Conservation (phyloP, 176 grass and related monocot species). For the Carex cristatella region DNA sequence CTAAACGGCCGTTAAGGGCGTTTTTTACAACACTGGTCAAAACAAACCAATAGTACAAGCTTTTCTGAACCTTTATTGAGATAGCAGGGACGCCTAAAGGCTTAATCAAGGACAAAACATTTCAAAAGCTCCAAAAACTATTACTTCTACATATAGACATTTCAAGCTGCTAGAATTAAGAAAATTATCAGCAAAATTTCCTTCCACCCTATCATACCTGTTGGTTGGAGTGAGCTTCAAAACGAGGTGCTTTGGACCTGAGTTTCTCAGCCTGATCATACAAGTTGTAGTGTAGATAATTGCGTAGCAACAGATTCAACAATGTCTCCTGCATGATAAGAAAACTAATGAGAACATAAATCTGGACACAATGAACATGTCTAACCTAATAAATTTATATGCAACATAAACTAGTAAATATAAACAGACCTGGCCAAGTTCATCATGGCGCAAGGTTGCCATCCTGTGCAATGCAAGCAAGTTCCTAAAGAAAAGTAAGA, state of each 20-base stretch:
- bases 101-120: background rate
- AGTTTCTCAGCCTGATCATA: slow-evolving; percentile 91
- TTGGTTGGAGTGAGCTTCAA: slow-evolving; percentile 93
- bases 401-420: background rate
- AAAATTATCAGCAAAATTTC: background rate
- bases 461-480: slow-evolving; percentile 71
- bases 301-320: slow-evolving; percentile 93
- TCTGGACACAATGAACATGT: background rate
- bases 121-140: background rate
- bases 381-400: background rate
- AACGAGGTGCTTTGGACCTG: slow-evolving; percentile 86
- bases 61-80: background rate
- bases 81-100: background rate
- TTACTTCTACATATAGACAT: background rate
- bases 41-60: background rate
- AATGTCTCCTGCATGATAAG: slow-evolving; percentile 61
- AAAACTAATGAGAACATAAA: slow-evolving; percentile 5
- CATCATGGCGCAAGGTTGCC: slow-evolving; percentile 71
- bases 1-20: no score
- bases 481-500: slow-evolving; percentile 33
- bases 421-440: slow-evolving; percentile 77
- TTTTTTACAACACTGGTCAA: background rate
- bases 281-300: slow-evolving; percentile 95
- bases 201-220: slow-evolving; percentile 33
- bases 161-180: background rate